These are phyloP conservation scores for Sutorius australiensis DNA, from an alignment of 768 basidiomycete genomes.

Conservation along the genomic window DNA sequence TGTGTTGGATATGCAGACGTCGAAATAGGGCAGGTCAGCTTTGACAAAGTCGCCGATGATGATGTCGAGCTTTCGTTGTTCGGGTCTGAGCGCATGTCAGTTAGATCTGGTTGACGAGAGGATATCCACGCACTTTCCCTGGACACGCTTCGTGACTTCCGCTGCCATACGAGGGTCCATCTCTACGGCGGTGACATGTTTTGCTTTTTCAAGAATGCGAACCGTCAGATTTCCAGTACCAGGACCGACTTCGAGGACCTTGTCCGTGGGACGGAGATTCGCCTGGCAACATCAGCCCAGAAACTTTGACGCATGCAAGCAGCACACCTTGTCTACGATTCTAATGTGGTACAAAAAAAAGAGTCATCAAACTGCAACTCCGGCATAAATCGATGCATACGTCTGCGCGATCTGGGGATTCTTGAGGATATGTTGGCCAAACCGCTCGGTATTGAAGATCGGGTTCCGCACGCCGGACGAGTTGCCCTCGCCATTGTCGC, in stretches of 20 bases:
- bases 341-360: constrained; percentile 26
- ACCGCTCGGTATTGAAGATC: constrained; percentile 90
- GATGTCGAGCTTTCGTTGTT: constrained; percentile 91
- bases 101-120: neutral
- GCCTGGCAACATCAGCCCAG: constrained; percentile 48
- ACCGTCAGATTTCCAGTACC: constrained; percentile 97
- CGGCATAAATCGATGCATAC: constrained; percentile 43
- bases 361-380: constrained; percentile 12
- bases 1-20: constrained; percentile 98
- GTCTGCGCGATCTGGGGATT: constrained; percentile 88
- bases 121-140: constrained; percentile 80
- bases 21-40: constrained; percentile 96
- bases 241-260: constrained; percentile 95
- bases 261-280: constrained; percentile 88
- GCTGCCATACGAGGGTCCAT: constrained; percentile 99
- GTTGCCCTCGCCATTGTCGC: constrained; percentile 37
- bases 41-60: constrained; percentile 98
- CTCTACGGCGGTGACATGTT: constrained; percentile 91
- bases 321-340: constrained; percentile 58
- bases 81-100: constrained; percentile 55
- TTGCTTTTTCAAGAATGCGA: constrained; percentile 87
- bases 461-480: constrained; percentile 64
- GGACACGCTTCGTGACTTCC: constrained; percentile 92
- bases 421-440: constrained; percentile 97
- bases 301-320: neutral